Evolutionary conservation across 495 filamentous ascomycete species (phyloP).

Genomic region (Neurospora tetraspora): DNA sequence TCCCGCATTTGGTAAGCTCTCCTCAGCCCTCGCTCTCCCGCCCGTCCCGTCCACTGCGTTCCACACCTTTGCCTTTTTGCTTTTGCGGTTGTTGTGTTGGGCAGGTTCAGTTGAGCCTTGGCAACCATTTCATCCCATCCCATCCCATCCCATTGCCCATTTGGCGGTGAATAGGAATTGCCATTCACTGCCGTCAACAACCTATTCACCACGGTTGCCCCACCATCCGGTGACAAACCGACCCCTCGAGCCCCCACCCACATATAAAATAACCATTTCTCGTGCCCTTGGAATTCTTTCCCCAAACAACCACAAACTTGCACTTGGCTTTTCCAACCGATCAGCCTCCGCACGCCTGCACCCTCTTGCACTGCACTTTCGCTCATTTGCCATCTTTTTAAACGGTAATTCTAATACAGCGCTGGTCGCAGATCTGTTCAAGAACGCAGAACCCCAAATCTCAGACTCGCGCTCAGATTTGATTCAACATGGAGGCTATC

Average conservation of each 20-base stretch:
- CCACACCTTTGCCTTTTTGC: background rate
- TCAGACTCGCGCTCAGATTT: conserved; percentile 9
- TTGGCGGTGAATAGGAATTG: background rate
- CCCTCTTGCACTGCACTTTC: background rate
- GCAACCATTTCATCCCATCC: background rate
- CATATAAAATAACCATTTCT: background rate
- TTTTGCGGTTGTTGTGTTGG: no score
- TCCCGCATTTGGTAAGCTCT: conserved; percentile 69
- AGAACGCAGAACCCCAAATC: conserved; percentile 3
- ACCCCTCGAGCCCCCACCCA: background rate
- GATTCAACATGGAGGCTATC: conserved; percentile 66
- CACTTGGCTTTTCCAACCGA: background rate
- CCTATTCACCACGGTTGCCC: background rate
- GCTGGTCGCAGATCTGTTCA: conserved; percentile 13
- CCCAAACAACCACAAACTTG: background rate
- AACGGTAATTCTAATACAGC: conserved; percentile 4
- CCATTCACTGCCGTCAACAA: background rate
- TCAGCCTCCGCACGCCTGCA: background rate
- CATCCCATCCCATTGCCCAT: background rate
- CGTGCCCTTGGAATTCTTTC: background rate
- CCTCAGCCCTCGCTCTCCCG: conserved; percentile 2
- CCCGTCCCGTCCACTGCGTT: background rate
- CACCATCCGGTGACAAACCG: background rate
- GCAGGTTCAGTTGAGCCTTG: background rate
- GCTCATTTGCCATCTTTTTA: background rate